These are phyloP conservation scores for Didymellaceae sp. DNA, from an alignment of 2,329 filamentous ascomycete genomes.

Conservation along the genomic window DNA sequence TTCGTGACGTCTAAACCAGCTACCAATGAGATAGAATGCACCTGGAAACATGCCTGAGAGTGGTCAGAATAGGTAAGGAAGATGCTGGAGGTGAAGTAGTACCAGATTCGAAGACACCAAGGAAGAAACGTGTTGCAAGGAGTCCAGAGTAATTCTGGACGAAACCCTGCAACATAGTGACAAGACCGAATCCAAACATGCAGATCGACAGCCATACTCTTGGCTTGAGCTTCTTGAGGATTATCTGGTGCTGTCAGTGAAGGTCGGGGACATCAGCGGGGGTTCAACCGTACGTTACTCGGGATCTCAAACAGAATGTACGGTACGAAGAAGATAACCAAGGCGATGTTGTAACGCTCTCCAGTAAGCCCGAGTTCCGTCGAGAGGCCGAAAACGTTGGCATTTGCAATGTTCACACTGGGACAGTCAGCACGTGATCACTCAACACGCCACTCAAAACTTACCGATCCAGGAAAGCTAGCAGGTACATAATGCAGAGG, in stretches of 20 bases:
- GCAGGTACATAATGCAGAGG: constrained; percentile 59
- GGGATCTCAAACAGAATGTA: constrained; percentile 63
- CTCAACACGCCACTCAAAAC: not conserved
- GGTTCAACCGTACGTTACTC: constrained; percentile 53
- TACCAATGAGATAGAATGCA: constrained; percentile 73
- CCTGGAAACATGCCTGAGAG: constrained; percentile 59
- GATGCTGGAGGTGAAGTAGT: too few relatives aligned
- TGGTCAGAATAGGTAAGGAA: too few relatives aligned
- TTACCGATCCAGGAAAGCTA: constrained; percentile 56
- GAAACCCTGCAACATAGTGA: constrained; percentile 77
- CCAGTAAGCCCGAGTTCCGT: constrained; percentile 54
- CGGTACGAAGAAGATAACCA: constrained; percentile 63
- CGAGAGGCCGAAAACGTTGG: constrained; percentile 58
- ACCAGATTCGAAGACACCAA: constrained; percentile 64
- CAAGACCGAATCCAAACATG: constrained; percentile 83
- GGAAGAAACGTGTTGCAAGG: constrained; percentile 79
- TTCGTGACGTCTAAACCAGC: constrained; percentile 89
- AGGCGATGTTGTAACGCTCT: constrained; percentile 57
- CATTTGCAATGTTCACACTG: constrained; percentile 62
- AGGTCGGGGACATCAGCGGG: too few relatives aligned
- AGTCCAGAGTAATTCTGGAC: constrained; percentile 79
- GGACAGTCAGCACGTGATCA: not conserved
- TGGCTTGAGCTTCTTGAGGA: constrained; percentile 60
- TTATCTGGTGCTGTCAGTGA: constrained; percentile 27
- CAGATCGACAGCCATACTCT: constrained; percentile 71